Conservation (phyloP, 2,329 filamentous ascomycete species). For the Diaporthe batatas region DNA sequence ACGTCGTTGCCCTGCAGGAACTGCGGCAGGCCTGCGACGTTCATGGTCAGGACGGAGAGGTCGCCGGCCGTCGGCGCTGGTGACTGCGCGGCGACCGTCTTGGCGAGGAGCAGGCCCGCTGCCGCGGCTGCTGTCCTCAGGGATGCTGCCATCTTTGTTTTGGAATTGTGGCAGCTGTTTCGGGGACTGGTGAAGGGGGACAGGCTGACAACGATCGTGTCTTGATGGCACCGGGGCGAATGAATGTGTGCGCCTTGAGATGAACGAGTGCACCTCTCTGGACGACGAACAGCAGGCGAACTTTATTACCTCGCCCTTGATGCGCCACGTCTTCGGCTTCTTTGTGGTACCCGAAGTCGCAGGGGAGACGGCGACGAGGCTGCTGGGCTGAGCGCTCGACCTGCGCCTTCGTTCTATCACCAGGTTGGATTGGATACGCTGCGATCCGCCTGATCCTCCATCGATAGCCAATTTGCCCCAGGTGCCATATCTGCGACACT, state of each 20-base stretch:
- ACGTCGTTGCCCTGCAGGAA: slow-evolving; percentile 71
- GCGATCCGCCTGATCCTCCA: slow-evolving; percentile 8
- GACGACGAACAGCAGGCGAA: background rate
- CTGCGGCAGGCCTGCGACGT: slow-evolving; percentile 71
- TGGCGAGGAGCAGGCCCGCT: slow-evolving; percentile 35
- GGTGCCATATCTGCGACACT: slow-evolving; percentile 23
- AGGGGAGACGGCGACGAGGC: slow-evolving; percentile 1
- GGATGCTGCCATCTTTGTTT: slow-evolving; percentile 16
- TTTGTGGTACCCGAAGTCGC: background rate
- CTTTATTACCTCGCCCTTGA: slow-evolving; percentile 18
- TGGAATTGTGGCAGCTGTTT: slow-evolving; percentile 11
- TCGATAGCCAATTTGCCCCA: background rate
- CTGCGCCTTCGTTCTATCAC: slow-evolving; percentile 20
- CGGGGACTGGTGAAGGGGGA: background rate
- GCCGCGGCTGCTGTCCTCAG: slow-evolving; percentile 24
- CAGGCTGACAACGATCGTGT: background rate
- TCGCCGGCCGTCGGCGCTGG: slow-evolving; percentile 46
- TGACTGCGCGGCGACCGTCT: slow-evolving; percentile 10
- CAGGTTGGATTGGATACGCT: slow-evolving; percentile 12
- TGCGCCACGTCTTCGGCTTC: background rate
- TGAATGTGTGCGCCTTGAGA: slow-evolving; percentile 11
- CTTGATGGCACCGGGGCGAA: background rate
- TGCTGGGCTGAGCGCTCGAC: background rate
- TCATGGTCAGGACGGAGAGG: slow-evolving; percentile 69
- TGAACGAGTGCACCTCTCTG: slow-evolving; percentile 8